phyloP scores from a whole-genome alignment of 805 yeast genomes.

The Metschnikowia drakensbergensis region DNA sequence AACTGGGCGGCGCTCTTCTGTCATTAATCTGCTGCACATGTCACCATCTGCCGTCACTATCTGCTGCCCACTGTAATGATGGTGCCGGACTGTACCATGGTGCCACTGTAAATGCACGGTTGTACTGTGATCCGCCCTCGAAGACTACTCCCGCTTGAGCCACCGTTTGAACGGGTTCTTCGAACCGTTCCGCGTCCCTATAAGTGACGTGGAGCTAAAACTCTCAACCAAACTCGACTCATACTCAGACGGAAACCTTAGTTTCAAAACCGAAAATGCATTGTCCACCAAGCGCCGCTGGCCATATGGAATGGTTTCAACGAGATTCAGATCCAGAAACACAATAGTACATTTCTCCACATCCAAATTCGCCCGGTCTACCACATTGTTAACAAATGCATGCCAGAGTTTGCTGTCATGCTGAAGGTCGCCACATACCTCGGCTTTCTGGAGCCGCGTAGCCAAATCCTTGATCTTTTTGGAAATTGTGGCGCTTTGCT shows the following conservation, averaged over 20 bases:
- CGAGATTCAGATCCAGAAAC: conserved; percentile 25
- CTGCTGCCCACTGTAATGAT: no score
- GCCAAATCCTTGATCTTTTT: conserved; percentile 30
- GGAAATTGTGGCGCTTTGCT: conserved; percentile 33
- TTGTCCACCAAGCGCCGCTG: conserved; percentile 31
- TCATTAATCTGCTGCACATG: no score
- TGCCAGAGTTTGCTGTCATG: conserved; percentile 32
- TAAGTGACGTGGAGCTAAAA: conserved; percentile 24
- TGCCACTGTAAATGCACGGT: no score
- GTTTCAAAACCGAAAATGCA: conserved; percentile 29
- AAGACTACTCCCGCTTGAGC: conserved; percentile 24
- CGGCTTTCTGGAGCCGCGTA: conserved; percentile 28
- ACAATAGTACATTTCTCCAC: conserved; percentile 29
- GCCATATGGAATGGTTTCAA: conserved; percentile 19
- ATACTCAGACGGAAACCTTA: conserved; percentile 26
- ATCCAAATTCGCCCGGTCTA: conserved; percentile 32
- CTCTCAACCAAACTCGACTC: conserved; percentile 16
- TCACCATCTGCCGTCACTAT: no score
- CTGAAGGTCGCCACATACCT: conserved; percentile 28
- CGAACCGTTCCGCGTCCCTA: conserved; percentile 21
- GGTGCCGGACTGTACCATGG: no score
- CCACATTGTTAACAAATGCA: conserved; percentile 28
- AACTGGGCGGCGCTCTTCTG: no score
- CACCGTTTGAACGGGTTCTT: conserved; percentile 42
- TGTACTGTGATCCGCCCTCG: not conserved